Percentiles rank a stretch among this genome's conserved stretches.
Evolutionary conservation across 1,139 yeast species (phyloP).

Genomic region (Candida glucosophila): DNA sequence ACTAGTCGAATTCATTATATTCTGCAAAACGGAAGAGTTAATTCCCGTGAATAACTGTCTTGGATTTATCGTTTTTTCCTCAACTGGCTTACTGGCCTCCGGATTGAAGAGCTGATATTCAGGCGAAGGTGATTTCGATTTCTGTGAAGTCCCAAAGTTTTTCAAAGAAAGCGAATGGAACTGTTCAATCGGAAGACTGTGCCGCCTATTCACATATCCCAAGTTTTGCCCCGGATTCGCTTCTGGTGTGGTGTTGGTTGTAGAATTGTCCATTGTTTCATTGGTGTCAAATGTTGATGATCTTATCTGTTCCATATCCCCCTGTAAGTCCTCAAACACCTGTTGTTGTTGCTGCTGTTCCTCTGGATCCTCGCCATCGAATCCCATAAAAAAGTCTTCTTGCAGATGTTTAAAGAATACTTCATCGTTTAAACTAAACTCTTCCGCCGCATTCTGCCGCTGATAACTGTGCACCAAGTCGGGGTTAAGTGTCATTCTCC

Average conservation of each 20-base stretch:
- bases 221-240: slow-evolving; percentile 4
- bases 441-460: slow-evolving; percentile 1
- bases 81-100: slow-evolving; percentile 5
- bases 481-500: slow-evolving; percentile 2
- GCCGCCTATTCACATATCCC: slow-evolving; percentile 1
- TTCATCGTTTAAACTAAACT: slow-evolving; percentile 4
- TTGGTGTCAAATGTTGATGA: slow-evolving; percentile 3
- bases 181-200: slow-evolving; percentile 19
- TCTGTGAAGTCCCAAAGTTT: slow-evolving; percentile 6
- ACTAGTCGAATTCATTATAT: slow-evolving; percentile 3
- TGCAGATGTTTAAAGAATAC: slow-evolving; percentile 2
- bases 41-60: slow-evolving; percentile 16
- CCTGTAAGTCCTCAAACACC: slow-evolving; percentile 4
- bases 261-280: slow-evolving; percentile 2
- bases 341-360: slow-evolving; percentile 1
- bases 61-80: slow-evolving; percentile 27
- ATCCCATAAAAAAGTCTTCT: not conserved
- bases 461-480: slow-evolving; percentile 1
- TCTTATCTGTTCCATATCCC: too few species aligned
- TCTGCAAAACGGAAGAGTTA: slow-evolving; percentile 4
- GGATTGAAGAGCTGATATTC: slow-evolving; percentile 5
- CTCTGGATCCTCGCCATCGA: not conserved
- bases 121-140: slow-evolving; percentile 7
- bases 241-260: slow-evolving; percentile 5
- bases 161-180: slow-evolving; percentile 19